phyloP scores from a whole-genome alignment of 495 filamentous ascomycete species.

The Bacidia gigantensis region DNA sequence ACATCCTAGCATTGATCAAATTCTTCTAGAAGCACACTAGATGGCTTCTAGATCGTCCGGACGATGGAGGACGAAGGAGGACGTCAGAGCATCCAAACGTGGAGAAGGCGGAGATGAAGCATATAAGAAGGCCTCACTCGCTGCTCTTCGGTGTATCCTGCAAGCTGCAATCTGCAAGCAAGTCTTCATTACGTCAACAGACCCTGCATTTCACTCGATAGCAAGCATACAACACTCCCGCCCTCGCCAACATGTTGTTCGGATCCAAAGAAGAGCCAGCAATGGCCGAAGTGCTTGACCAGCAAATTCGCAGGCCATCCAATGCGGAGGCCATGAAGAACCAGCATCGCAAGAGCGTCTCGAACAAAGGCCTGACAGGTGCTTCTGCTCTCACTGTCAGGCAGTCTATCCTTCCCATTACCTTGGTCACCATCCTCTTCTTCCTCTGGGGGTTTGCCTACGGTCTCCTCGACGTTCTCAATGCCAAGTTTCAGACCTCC shows the following conservation, averaged over 20 bases:
- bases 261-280: not conserved
- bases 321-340: constrained; percentile 17
- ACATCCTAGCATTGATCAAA: not conserved
- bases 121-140: not conserved
- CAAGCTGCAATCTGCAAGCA: not conserved
- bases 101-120: not conserved
- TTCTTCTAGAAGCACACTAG: not conserved
- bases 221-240: not conserved
- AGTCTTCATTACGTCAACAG: not conserved
- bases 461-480: constrained; percentile 41
- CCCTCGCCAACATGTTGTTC: not conserved
- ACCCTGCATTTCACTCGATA: not conserved
- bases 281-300: not conserved
- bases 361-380: constrained; percentile 16
- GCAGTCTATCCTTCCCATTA: constrained; percentile 38
- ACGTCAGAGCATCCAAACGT: no score
- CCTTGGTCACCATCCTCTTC: constrained; percentile 28
- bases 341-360: constrained; percentile 16
- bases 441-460: constrained; percentile 36
- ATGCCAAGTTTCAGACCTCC: constrained; percentile 38
- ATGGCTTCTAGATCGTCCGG: not conserved
- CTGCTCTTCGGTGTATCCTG: not conserved
- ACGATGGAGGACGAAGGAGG: not conserved
- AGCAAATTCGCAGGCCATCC: constrained; percentile 11
- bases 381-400: constrained; percentile 33